Percentiles rank a stretch among this genome's conserved stretches.
phyloP scores from a whole-genome alignment of 2,329 filamentous ascomycete genomes.

The Penicillium hordei region DNA sequence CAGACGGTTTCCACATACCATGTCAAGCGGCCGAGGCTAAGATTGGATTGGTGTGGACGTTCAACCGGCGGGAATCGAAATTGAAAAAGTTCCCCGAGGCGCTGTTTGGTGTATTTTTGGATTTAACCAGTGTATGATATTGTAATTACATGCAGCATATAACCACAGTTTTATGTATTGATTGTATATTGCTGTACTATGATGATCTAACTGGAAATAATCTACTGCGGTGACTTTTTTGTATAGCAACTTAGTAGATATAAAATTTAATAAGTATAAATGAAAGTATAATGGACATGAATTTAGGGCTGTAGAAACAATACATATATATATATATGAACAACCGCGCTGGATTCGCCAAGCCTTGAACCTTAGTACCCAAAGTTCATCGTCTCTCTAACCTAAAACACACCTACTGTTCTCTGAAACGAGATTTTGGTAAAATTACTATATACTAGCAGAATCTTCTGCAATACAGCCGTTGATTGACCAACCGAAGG shows the following conservation, averaged over 20 bases:
- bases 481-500: neutral
- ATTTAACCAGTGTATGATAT: neutral
- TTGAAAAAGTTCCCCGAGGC: conserved; percentile 12
- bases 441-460: neutral
- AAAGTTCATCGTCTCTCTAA: neutral
- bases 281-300: too few species aligned
- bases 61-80: conserved; percentile 12
- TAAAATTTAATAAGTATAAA: neutral
- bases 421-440: neutral
- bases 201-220: too few species aligned
- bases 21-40: conserved; percentile 5
- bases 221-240: accelerated
- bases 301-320: neutral
- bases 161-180: neutral
- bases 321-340: neutral
- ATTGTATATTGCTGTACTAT: neutral
- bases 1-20: conserved; percentile 36
- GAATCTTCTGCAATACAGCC: neutral
- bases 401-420: neutral
- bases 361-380: neutral
- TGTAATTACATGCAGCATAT: neutral
- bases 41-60: conserved; percentile 2
- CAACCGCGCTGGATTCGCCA: neutral
- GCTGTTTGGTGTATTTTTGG: conserved; percentile 5
- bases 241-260: accelerated